Percentiles rank a stretch among this genome's conserved stretches.
These are phyloP conservation scores for Fonsecaea nubica DNA, from an alignment of 2,329 filamentous ascomycete species.

Conservation along the genomic window DNA sequence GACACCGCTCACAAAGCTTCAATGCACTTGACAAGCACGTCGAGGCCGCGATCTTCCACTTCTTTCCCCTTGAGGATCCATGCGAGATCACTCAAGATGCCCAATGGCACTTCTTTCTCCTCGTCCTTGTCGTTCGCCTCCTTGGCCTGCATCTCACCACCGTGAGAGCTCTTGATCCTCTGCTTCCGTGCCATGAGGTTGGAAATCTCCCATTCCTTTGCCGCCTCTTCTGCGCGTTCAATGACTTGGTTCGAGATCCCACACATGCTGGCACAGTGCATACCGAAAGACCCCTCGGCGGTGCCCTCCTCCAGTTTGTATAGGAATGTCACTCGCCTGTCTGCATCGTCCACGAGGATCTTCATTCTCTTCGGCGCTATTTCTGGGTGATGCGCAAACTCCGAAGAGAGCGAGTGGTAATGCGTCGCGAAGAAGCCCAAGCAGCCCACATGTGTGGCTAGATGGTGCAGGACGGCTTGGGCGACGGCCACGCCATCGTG, in stretches of 20 bases:
- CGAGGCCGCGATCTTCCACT: constrained; percentile 60
- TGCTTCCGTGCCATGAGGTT: constrained; percentile 86
- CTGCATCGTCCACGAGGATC: constrained; percentile 85
- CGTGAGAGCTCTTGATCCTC: constrained; percentile 62
- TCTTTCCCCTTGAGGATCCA: constrained; percentile 33
- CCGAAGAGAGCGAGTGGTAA: constrained; percentile 90
- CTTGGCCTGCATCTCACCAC: constrained; percentile 53
- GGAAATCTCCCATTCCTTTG: constrained; percentile 93
- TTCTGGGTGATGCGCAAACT: constrained; percentile 89
- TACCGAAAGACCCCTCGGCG: constrained; percentile 95
- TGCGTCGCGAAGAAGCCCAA: constrained; percentile 97
- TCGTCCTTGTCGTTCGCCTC: constrained; percentile 52
- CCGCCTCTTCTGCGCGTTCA: constrained; percentile 83
- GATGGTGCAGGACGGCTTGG: constrained; percentile 94
- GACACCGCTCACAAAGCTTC: constrained; percentile 26
- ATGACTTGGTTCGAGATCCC: constrained; percentile 86
- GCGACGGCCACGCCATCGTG: constrained; percentile 97
- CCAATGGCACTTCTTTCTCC: constrained; percentile 41
- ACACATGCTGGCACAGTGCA: constrained; percentile 99
- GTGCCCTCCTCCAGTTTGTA: constrained; percentile 94
- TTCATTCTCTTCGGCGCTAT: constrained; percentile 88
- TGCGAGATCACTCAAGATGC: constrained; percentile 39
- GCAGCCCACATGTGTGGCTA: constrained; percentile 90
- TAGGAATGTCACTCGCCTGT: constrained; percentile 89
- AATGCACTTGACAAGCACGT: constrained; percentile 56